Evolutionary conservation across 2,329 filamentous ascomycete genomes (phyloP).

Genomic region (Davidsoniella australis): DNA sequence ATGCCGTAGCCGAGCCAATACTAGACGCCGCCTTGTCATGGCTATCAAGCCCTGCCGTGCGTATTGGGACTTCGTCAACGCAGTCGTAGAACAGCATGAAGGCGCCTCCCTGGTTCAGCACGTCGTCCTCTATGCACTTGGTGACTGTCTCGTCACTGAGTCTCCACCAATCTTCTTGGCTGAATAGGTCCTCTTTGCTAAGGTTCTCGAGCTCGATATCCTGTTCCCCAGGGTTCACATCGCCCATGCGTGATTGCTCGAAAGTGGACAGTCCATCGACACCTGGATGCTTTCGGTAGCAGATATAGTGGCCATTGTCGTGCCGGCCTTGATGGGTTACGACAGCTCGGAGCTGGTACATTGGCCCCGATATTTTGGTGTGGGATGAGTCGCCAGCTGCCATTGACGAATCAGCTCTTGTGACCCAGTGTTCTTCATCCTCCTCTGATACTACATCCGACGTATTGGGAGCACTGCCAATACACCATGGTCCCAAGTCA

Average conservation of each 20-base stretch:
- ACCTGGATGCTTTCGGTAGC: slow-evolving; percentile 52
- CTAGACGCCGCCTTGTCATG: too few species aligned
- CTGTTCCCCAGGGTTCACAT: slow-evolving; percentile 8
- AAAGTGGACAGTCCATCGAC: background rate
- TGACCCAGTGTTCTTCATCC: slow-evolving; percentile 50
- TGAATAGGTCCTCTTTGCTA: slow-evolving; percentile 11
- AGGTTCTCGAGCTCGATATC: slow-evolving; percentile 11
- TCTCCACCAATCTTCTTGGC: slow-evolving; percentile 51
- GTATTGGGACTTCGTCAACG: slow-evolving; percentile 35
- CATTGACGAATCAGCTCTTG: slow-evolving; percentile 56
- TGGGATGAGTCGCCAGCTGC: slow-evolving; percentile 36
- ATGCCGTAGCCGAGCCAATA: too few species aligned
- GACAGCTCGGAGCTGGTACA: slow-evolving; percentile 68
- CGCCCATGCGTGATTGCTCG: slow-evolving; percentile 12
- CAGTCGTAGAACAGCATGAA: slow-evolving; percentile 98
- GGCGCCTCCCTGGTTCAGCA: slow-evolving; percentile 61
- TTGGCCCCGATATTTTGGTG: slow-evolving; percentile 36
- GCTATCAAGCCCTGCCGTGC: slow-evolving; percentile 18
- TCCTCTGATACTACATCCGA: slow-evolving; percentile 9
- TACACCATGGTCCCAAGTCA: slow-evolving; percentile 70
- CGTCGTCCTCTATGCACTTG: slow-evolving; percentile 53
- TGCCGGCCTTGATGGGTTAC: slow-evolving; percentile 82
- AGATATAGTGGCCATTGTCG: slow-evolving; percentile 91
- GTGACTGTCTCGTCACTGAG: slow-evolving; percentile 79
- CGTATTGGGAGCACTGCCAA: slow-evolving; percentile 35